Evolutionary conservation across 768 basidiomycete genomes (phyloP), one percentile per base, ranked within the genome.

Genomic region (Russula vinacea): DNA sequence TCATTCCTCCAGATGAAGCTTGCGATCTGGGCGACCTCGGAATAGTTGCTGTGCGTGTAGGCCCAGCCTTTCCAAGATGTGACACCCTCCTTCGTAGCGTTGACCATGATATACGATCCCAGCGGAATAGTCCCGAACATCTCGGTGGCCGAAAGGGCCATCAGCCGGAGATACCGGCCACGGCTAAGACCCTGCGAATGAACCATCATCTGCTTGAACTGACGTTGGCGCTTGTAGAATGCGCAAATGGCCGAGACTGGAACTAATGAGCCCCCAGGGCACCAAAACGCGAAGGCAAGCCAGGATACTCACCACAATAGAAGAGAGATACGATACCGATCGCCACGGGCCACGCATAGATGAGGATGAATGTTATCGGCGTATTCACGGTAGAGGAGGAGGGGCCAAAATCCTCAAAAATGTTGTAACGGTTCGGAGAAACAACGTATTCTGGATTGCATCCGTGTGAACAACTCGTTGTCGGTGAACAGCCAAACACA

Each of bases 41-140:
- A 76, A 68, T 77, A 84, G 44, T 78, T 70, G 35, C 64, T 77
- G 68, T 89, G 88, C 0, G 81, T 77, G 68, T 81, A 77, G 0
- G 70, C 74, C 80, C 83, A 84, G 33, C 80, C 78, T 0, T 67
- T 2, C 29, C 29, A 87, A n/a, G 47, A 24, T 11, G 5, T 11
- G 22, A 49, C 24, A 13, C 47, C 47, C 7, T 0, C 1, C 51
- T n/a, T 32, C 17, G 16, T 32, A 52, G n/a, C 8, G 3, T 0
- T 4, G 19, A 52, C 51, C 3, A 52, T 33, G 8, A 32, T 9
- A 52, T 33, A 44, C n/a, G 42, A 13, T 17, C 5, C 24, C 2
- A 57, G 17, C 19, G 56, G 56, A 16, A 57, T 45, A 11, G 40
- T 57, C n/a, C 4, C 56, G 22, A 47, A 5, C 6, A 58, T 22